Evolutionary conservation across 768 basidiomycete species (phyloP).

Genomic region (Russula earlei): DNA sequence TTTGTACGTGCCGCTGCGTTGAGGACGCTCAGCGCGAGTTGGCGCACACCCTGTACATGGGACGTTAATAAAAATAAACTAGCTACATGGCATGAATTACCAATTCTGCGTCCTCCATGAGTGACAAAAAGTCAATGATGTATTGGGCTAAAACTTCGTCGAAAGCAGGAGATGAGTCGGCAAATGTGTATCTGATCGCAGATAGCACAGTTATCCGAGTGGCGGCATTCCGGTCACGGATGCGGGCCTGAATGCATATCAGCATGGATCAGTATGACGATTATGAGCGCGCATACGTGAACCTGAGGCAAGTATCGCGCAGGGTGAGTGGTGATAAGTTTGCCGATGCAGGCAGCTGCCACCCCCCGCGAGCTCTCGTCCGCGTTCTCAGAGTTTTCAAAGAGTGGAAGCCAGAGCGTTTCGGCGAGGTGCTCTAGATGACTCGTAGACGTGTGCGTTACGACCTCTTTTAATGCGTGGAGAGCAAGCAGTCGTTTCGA

Average conservation of each 20-base stretch:
- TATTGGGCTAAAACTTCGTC: constrained; percentile 86
- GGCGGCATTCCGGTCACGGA: constrained; percentile 56
- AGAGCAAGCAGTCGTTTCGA: constrained; percentile 78
- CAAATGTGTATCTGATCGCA: constrained; percentile 85
- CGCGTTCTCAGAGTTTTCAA: constrained; percentile 79
- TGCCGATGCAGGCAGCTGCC: constrained; percentile 92
- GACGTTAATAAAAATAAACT: background rate
- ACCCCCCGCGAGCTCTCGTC: constrained; percentile 93
- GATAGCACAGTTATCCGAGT: constrained; percentile 85
- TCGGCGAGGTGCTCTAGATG: constrained; percentile 86
- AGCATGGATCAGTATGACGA: background rate
- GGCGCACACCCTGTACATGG: constrained; percentile 65
- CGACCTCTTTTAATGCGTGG: constrained; percentile 93
- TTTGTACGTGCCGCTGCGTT: constrained; percentile 96
- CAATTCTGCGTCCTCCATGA: constrained; percentile 83
- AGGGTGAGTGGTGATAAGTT: constrained; percentile 87
- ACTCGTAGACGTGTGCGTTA: constrained; percentile 78
- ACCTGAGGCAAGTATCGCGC: constrained; percentile 87
- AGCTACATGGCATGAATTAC: constrained; percentile 35
- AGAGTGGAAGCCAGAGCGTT: constrained; percentile 83
- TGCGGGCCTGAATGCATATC: constrained; percentile 42
- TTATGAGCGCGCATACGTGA: constrained; percentile 45
- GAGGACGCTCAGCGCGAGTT: constrained; percentile 79
- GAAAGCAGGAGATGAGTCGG: constrained; percentile 74
- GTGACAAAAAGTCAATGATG: constrained; percentile 82